phyloP scores from a whole-genome alignment of 106 monocot species.

The Acorus calamus region DNA sequence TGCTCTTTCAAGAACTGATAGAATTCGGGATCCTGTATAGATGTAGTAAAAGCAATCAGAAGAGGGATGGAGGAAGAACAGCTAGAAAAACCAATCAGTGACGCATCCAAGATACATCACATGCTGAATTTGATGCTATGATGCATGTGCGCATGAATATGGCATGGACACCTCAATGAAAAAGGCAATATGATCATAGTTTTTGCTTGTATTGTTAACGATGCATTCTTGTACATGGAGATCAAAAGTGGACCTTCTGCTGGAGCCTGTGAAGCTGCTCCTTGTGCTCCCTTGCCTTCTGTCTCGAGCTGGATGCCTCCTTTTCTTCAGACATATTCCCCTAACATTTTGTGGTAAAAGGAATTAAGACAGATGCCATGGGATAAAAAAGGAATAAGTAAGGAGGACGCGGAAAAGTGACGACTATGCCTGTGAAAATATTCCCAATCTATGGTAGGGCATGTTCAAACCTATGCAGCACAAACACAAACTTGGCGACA shows the following conservation, averaged over 20 bases:
- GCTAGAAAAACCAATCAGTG: background rate
- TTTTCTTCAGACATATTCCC: too few species aligned
- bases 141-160: too few species aligned
- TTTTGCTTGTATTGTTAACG: background rate
- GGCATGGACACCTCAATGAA: background rate
- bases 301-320: constrained; percentile 4
- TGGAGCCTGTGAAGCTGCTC: constrained; percentile 57
- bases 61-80: background rate
- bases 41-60: background rate
- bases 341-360: too few species aligned
- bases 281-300: constrained; percentile 42
- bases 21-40: constrained; percentile 81
- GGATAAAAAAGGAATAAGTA: too few species aligned
- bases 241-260: constrained; percentile 39
- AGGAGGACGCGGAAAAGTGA: too few species aligned
- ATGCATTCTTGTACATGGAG: background rate
- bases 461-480: too few species aligned
- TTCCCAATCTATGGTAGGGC: too few species aligned
- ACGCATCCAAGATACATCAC: background rate
- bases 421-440: too few species aligned
- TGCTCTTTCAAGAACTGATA: constrained; percentile 80
- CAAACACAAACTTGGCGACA: too few species aligned
- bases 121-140: too few species aligned
- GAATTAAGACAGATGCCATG: too few species aligned
- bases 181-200: background rate